A percentile compares a stretch with the other conserved stretches of the same genome.
Conservation (phyloP, 352 stramenopile species). For the Phytophthora kernoviae region DNA sequence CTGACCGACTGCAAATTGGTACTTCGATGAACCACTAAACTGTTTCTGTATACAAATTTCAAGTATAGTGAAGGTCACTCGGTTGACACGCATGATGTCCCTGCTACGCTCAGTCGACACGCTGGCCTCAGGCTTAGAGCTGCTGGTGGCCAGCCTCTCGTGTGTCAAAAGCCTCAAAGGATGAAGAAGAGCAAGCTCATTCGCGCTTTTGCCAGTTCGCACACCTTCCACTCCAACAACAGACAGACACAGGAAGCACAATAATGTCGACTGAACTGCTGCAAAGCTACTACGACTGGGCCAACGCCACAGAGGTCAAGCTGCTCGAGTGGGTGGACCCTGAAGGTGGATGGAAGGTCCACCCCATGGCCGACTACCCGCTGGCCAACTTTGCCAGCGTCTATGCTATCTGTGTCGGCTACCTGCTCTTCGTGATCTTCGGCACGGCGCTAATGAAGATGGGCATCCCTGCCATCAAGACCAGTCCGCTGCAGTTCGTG, state of each 20-base stretch:
- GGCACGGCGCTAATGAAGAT: slow-evolving; percentile 68
- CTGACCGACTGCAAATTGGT: slow-evolving; percentile 22
- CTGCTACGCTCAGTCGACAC: slow-evolving; percentile 3
- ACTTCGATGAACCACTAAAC: slow-evolving; percentile 11
- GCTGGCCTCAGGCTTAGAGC: slow-evolving; percentile 1
- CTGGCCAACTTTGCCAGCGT: slow-evolving; percentile 66
- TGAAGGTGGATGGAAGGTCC: slow-evolving; percentile 58
- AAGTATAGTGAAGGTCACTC: not conserved
- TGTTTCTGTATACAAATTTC: too few relatives aligned
- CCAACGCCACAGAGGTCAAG: slow-evolving; percentile 48
- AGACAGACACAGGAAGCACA: slow-evolving; percentile 1
- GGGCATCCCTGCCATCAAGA: slow-evolving; percentile 57
- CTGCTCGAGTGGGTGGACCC: slow-evolving; percentile 70
- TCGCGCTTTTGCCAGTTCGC: slow-evolving; percentile 38
- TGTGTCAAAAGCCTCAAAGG: not conserved
- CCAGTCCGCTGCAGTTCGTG: slow-evolving; percentile 85
- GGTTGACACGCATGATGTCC: slow-evolving; percentile 27
- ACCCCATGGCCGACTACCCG: slow-evolving; percentile 67
- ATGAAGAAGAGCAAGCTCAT: slow-evolving; percentile 13
- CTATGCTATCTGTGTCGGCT: slow-evolving; percentile 64
- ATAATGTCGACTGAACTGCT: slow-evolving; percentile 39
- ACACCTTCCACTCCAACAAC: slow-evolving; percentile 2
- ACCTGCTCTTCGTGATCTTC: slow-evolving; percentile 72
- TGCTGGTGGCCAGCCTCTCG: not conserved
- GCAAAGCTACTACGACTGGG: slow-evolving; percentile 61